Evolutionary conservation across 1,284 basidiomycete genomes (phyloP), one percentile per base, ranked within the genome.

Genomic region (Austroboletus novae-zelandiae): DNA sequence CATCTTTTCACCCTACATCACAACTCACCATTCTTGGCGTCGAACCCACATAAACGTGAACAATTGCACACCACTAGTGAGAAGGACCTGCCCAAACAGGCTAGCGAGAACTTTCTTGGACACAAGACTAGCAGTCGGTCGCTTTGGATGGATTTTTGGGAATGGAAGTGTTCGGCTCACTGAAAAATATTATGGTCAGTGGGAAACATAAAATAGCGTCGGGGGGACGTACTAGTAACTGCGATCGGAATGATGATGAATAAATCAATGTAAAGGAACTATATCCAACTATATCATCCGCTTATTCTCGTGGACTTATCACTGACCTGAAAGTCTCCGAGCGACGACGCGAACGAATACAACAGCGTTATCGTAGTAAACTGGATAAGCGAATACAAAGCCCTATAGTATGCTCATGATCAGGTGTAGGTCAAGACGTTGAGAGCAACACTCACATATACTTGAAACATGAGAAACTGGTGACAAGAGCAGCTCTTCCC

Each of bases 401-500:
- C 91, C 91, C 90, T 92, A 57, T 25, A 54, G 31, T 41, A 25
- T 34, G 18, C 56, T 54, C 15, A 61, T 34, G 18, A 56, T 54
- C 14, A 61, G 54, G 47, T 47, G 20, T 35, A 34, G 45, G 27
- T 29, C 20, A 25, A 13, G 37, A 43, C 40, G 41, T 31, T 43
- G 42, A 41, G 15, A 2, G 11, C 2, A 48, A 2, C 25, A 75
- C 89, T 71, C 61, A 92, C 94, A 98, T 98, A 65, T 96, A 98
- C 73, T 98, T 98, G 84, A 99, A 99, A 74, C 97, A 99, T 60
- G 92, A 94, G 72, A 99, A 99, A 64, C 91, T 95, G 2, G 96
- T 99, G 47, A 98, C 96, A 47, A 99, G 75, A 3, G 97, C 95
- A 7, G 94, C 93, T 41, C 97, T 78, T 1, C 97, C 97, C 67